A percentile compares a stretch with the other conserved stretches of the same genome.
Conservation (phyloP, 208 protist species). For the Acanthamoeba castellanii region DNA sequence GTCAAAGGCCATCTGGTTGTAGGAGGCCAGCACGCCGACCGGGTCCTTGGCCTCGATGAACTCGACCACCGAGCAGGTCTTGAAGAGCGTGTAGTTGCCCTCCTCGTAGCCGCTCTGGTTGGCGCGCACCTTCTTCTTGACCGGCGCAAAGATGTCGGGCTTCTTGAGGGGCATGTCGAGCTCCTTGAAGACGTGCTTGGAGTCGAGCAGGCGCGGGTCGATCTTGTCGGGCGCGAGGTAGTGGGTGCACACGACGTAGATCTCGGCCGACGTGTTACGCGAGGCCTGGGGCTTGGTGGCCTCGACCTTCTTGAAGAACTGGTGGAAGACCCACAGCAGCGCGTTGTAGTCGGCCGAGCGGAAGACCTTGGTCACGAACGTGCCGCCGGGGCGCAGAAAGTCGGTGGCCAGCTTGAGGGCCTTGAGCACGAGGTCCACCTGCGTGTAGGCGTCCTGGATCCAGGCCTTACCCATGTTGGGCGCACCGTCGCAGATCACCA, state of each 20-base stretch:
- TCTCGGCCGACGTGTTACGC: conserved; percentile 98
- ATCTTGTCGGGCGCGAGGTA: conserved; percentile 96
- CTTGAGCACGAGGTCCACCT: conserved; percentile 96
- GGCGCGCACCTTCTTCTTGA: conserved; percentile 89
- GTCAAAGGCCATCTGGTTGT: conserved; percentile 94
- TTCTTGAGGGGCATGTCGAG: conserved; percentile 87
- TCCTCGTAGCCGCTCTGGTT: conserved; percentile 94
- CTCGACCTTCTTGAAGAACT: conserved; percentile 99
- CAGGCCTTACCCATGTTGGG: conserved; percentile 99
- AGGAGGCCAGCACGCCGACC: conserved; percentile 91
- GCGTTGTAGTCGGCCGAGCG: conserved; percentile 98
- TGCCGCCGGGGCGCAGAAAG: conserved; percentile 94
- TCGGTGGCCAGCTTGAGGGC: conserved; percentile 97
- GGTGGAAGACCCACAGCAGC: conserved; percentile 98
- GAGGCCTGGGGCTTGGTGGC: conserved; percentile 98
- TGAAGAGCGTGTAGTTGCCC: conserved; percentile 88
- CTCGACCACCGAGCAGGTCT: conserved; percentile 91
- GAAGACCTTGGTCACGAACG: conserved; percentile 99
- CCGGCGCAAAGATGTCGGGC: conserved; percentile 53
- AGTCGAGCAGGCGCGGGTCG: conserved; percentile 96
- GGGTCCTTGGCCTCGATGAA: conserved; percentile 94
- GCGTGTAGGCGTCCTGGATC: conserved; percentile 98
- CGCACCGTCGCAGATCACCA: conserved; percentile 99
- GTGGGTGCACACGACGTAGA: conserved; percentile 98
- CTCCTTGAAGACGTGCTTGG: conserved; percentile 96